Conservation (phyloP, 2,329 filamentous ascomycete genomes). For the Allantophomopsis lycopodina region DNA sequence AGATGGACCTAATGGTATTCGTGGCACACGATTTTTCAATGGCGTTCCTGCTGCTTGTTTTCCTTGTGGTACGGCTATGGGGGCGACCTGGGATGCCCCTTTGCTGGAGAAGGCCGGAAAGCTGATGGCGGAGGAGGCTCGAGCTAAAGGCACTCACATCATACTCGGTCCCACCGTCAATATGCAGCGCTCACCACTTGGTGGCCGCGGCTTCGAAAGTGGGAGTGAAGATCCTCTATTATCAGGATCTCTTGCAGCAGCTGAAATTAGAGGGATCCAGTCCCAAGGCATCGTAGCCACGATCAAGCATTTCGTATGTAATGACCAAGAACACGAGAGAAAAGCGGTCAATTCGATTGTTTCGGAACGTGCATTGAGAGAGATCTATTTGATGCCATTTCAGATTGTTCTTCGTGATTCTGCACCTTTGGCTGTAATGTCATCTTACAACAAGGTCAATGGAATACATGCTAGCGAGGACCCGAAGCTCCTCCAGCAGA, state of each 20-base stretch:
- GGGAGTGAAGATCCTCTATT: conserved; percentile 32
- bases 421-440: conserved; percentile 26
- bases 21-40: conserved; percentile 16
- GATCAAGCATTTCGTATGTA: conserved; percentile 30
- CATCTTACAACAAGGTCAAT: conserved; percentile 31
- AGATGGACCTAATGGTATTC: conserved; percentile 17
- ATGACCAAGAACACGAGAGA: conserved; percentile 25
- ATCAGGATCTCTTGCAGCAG: conserved; percentile 25
- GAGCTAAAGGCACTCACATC: conserved; percentile 54
- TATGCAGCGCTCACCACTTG: conserved; percentile 29
- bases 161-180: conserved; percentile 52
- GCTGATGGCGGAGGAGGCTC: conserved; percentile 52
- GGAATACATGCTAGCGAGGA: conserved; percentile 28
- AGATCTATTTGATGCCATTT: conserved; percentile 29
- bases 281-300: conserved; percentile 23
- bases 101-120: conserved; percentile 46
- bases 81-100: conserved; percentile 51
- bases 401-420: conserved; percentile 27
- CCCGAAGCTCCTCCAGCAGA: conserved; percentile 21
- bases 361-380: conserved; percentile 22
- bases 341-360: conserved; percentile 20
- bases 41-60: conserved; percentile 27
- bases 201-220: conserved; percentile 32
- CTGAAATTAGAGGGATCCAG: conserved; percentile 27
- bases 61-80: conserved; percentile 27